Evolutionary conservation across 1,284 basidiomycete genomes (phyloP), one percentile per base, ranked within the genome.

Genomic region (Apiotrichum laibachii): DNA sequence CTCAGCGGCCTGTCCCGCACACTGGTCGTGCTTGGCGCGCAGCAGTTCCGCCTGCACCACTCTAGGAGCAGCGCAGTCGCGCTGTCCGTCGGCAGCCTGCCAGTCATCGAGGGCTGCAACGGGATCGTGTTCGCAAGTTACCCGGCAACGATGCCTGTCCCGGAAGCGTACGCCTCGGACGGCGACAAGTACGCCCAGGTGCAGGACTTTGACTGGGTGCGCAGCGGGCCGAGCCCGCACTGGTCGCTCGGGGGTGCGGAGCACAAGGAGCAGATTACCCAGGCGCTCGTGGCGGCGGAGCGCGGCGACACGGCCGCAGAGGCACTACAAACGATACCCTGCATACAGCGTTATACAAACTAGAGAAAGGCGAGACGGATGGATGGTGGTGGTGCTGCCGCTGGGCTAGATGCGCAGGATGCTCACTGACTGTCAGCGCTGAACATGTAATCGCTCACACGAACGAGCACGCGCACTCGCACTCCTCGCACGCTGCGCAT

Each of bases 1-100:
- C 73, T 90, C 1, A 84, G 88, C 63, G 82, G 85, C 60, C 53
- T 90, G 21, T 73, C 74, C 6, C 72, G 81, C 34, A 88, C 86
- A 63, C 75, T 85, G 9, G 73, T 92, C n/a, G 82, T 84, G 18
- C 77, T 88, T 5, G 85, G 84, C 4, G 88, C 86, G 66, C 89
- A 89, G 73, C 89, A 92, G 89, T 89, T 90, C 70, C 85, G 89
- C 21, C 89, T 92, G 83, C 90, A 92, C 68, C 80, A 81, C 9
- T 89, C 88, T 0, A 80, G 71, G 0, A 62, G 79, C 11, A 82
- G 85, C 0, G 83, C 85, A 47, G 82, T 90, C 5, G 85, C 86
- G 62, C 80, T 92, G 3, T 77, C 83, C 18, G 84, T 85, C 11
- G 70, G 78, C 9, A 89, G 88, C 2, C 84, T 85, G 56, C 88